phyloP scores from a whole-genome alignment of 192 early-diverging fungal species.

The Podochytrium sp. region DNA sequence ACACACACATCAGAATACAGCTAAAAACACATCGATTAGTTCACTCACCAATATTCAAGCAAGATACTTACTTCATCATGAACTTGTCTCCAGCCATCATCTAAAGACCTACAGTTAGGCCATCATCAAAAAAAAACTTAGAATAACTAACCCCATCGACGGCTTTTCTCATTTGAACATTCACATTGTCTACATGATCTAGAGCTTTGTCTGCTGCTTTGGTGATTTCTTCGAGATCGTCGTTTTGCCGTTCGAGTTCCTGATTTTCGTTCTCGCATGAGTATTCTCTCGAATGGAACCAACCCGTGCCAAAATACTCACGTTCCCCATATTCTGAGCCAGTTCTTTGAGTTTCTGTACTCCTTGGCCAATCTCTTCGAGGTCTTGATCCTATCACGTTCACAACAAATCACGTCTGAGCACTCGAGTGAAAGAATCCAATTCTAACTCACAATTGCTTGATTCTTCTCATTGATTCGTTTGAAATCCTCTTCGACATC shows the following conservation, averaged over 20 bases:
- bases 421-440: not conserved
- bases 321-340: slow-evolving; percentile 61
- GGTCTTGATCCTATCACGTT: slow-evolving; percentile 52
- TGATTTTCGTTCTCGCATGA: slow-evolving; percentile 17
- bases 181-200: slow-evolving; percentile 63
- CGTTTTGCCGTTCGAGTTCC: slow-evolving; percentile 66
- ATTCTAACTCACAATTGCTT: slow-evolving; percentile 48
- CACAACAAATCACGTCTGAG: not conserved
- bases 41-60: not conserved
- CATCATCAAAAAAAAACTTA: slow-evolving; percentile 9
- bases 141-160: slow-evolving; percentile 54
- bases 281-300: not conserved
- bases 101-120: slow-evolving; percentile 28
- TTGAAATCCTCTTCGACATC: slow-evolving; percentile 67
- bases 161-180: slow-evolving; percentile 58
- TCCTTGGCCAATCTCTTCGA: slow-evolving; percentile 56
- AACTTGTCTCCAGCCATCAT: slow-evolving; percentile 70
- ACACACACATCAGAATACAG: slow-evolving; percentile 61
- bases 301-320: slow-evolving; percentile 20
- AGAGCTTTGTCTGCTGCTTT: slow-evolving; percentile 58
- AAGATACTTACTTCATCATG: slow-evolving; percentile 52
- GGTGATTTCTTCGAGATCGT: slow-evolving; percentile 56
- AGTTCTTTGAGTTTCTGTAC: slow-evolving; percentile 56
- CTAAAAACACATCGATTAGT: not conserved
- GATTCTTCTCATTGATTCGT: slow-evolving; percentile 55